Evolutionary conservation across 202 grass and related monocot genomes (phyloP).

Genomic region (Digitaria exilis): DNA sequence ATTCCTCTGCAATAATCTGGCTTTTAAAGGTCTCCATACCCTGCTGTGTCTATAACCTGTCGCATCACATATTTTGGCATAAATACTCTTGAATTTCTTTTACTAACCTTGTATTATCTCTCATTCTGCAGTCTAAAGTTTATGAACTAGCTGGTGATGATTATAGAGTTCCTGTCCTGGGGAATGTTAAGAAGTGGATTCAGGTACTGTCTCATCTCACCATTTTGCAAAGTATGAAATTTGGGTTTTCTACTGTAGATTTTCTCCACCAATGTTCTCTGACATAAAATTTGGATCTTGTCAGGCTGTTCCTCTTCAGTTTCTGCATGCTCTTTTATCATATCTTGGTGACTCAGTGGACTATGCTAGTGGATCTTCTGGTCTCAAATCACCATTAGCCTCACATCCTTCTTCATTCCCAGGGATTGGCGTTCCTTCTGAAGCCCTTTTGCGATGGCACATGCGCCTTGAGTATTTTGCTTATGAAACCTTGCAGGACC

Average conservation of each 20-base stretch:
- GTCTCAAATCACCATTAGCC: conserved; percentile 83
- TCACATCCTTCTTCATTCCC: conserved; percentile 82
- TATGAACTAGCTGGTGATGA: conserved; percentile 87
- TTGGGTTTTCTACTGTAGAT: conserved; percentile 7
- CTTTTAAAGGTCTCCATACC: conserved; percentile 70
- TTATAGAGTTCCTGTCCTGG: conserved; percentile 86
- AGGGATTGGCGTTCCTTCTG: conserved; percentile 83
- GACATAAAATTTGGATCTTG: conserved; percentile 27
- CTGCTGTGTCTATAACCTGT: conserved; percentile 18
- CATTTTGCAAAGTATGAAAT: conserved; percentile 18
- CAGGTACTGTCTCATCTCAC: conserved; percentile 53
- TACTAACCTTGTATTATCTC: conserved; percentile 29
- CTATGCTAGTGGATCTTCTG: conserved; percentile 62
- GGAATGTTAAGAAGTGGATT: conserved; percentile 91
- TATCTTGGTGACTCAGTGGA: conserved; percentile 84
- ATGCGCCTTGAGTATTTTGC: conserved; percentile 98
- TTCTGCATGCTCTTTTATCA: conserved; percentile 81
- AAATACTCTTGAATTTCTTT: conserved; percentile 20
- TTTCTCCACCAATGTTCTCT: conserved; percentile 10
- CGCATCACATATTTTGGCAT: conserved; percentile 18
- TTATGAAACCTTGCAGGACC: conserved; percentile 95
- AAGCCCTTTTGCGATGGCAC: conserved; percentile 96
- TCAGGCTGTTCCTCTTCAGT: conserved; percentile 94
- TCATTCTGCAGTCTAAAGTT: conserved; percentile 71
- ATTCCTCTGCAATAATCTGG: conserved; percentile 86